Evolutionary conservation across 352 stramenopile genomes (phyloP), one percentile per base, ranked within the genome.

Genomic region (Aphanomyces euteiches): DNA sequence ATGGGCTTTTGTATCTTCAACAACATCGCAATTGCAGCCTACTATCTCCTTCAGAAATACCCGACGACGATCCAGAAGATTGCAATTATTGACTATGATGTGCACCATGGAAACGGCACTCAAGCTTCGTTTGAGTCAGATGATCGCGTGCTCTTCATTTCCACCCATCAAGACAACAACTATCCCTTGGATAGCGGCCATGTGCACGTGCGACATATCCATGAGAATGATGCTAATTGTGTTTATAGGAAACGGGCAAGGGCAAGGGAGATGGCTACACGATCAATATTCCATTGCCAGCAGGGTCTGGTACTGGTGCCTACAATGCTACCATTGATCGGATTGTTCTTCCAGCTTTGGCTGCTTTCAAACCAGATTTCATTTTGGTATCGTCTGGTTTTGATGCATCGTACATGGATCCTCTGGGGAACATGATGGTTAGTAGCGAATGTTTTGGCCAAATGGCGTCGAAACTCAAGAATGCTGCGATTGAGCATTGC

Each of bases 91-190:
- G 94, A 99, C 79, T 96, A 92, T 60, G 93, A 98, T 81, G 91
- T 97, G 10, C 95, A 98, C 77, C 96, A 99, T 76, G 96, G 96
- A 17, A 98, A 98, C 77, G 96, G 96, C 47, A 98, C 93, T 5
- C 89, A 99, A 79, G 85, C 97, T 66, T 85, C 87, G 37, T 93
- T 98, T 59, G 85, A 89, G 34, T 83, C 92, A 13, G 82, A 95
- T 59, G 66, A 88, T 41, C 71, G 74, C 7, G 79, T 90, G 43
- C 75, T 96, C 39, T 90, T 92, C 69, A 75, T 92, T 7, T 95
- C 87, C 19, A 67, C 93, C 4, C 84, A 93, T 61, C 84, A 96
- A 66, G 83, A 81, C 10, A 89, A 90, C 66, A 95, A 93, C 76
- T 96, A 95, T 60, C 86, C 88, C 1, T 73, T 74, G 4, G 67